Percentiles rank a stretch among this genome's conserved stretches.
Conservation (phyloP, 148 eudicot genomes). For the Cornus kousa region DNA sequence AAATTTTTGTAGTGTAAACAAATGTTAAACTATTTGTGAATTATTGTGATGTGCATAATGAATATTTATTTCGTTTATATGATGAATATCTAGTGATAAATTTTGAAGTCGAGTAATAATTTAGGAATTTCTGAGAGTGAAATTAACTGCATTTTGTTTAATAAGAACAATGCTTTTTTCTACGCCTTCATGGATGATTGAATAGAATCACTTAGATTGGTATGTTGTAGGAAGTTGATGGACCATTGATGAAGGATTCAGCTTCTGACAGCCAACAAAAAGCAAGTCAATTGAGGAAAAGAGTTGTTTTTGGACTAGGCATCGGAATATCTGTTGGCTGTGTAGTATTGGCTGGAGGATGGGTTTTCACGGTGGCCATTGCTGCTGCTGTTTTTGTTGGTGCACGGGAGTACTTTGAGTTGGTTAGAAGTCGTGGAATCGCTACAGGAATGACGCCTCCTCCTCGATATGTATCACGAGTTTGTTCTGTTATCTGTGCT, state of each 20-base stretch:
- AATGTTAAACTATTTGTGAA: background rate
- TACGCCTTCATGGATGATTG: constrained; percentile 2
- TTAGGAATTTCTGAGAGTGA: background rate
- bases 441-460: constrained; percentile 96
- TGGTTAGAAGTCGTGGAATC: constrained; percentile 89
- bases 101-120: background rate
- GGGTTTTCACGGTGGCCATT: constrained; percentile 78
- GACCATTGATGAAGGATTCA: constrained; percentile 32
- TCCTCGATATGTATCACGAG: constrained; percentile 87
- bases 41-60: background rate
- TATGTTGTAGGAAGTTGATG: constrained; percentile 54
- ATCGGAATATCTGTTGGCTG: constrained; percentile 76
- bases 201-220: constrained; percentile 33
- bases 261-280: constrained; percentile 39
- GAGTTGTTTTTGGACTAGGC: constrained; percentile 77
- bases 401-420: constrained; percentile 87
- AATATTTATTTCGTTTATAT: background rate
- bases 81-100: background rate
- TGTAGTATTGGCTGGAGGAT: constrained; percentile 86
- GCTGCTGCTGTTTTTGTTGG: constrained; percentile 68
- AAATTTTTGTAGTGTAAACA: background rate
- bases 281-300: constrained; percentile 66
- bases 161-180: background rate
- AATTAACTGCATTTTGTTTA: background rate
- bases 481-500: constrained; percentile 80